phyloP scores from a whole-genome alignment of 1,284 basidiomycete genomes.

The Porodaedalea pini region DNA sequence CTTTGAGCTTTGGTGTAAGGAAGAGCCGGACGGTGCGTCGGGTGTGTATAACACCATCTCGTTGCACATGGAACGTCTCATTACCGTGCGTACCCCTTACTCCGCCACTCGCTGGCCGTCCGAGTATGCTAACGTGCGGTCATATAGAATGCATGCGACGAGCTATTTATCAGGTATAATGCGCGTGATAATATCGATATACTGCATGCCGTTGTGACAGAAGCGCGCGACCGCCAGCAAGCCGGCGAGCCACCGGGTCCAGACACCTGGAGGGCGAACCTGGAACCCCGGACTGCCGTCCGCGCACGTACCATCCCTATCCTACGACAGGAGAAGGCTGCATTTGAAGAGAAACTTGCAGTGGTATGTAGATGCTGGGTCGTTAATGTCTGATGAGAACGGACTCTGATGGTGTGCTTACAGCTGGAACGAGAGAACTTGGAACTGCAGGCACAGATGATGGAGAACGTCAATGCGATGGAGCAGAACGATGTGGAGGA shows the following conservation, averaged over 20 bases:
- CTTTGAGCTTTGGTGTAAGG: slow-evolving; percentile 70
- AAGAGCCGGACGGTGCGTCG: slow-evolving; percentile 64
- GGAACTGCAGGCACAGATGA: slow-evolving; percentile 44
- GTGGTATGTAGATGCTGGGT: slow-evolving; percentile 36
- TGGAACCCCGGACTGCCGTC: slow-evolving; percentile 58
- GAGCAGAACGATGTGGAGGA: slow-evolving; percentile 45
- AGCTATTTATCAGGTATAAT: slow-evolving; percentile 58
- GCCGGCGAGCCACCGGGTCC: slow-evolving; percentile 39
- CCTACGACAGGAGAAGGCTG: slow-evolving; percentile 50
- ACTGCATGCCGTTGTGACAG: slow-evolving; percentile 62
- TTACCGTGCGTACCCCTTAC: slow-evolving; percentile 43
- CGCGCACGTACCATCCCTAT: slow-evolving; percentile 58
- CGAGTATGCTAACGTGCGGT: slow-evolving; percentile 4
- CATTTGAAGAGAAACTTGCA: slow-evolving; percentile 46
- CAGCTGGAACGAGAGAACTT: slow-evolving; percentile 58
- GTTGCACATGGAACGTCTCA: slow-evolving; percentile 63
- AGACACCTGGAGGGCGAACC: slow-evolving; percentile 60
- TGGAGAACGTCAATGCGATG: slow-evolving; percentile 45
- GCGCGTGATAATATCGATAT: slow-evolving; percentile 65
- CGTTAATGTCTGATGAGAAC: not conserved
- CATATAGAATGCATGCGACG: slow-evolving; percentile 41
- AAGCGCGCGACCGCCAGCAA: slow-evolving; percentile 62
- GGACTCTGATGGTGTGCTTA: not conserved
- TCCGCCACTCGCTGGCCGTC: not conserved
- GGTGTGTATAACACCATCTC: slow-evolving; percentile 65